Evolutionary conservation across 345 rosid genomes (phyloP).

Genomic region (Trapa incisa): DNA sequence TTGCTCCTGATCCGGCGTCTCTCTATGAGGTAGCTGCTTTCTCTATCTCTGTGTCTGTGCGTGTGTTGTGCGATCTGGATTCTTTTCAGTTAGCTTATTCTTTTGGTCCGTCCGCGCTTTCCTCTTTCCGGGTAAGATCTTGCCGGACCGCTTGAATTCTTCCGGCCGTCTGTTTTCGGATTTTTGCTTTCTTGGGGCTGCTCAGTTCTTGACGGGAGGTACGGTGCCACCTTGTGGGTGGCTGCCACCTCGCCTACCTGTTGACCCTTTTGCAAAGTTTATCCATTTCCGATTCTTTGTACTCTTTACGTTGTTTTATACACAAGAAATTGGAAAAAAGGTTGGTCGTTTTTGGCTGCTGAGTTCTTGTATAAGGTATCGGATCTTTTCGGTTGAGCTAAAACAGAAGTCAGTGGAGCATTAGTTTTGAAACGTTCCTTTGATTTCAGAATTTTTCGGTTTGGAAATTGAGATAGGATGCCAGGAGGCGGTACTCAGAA

Average conservation of each 20-base stretch:
- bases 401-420: background rate
- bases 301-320: background rate
- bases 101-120: background rate
- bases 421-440: background rate
- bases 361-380: background rate
- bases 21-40: no score
- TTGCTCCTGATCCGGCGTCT: no score
- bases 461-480: slow-evolving; percentile 33
- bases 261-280: background rate
- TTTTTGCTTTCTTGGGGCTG: background rate
- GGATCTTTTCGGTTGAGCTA: background rate
- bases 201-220: background rate
- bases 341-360: background rate
- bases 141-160: background rate
- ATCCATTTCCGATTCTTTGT: background rate
- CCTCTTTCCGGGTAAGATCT: background rate
- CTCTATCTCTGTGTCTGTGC: no score
- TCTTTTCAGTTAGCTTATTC: background rate
- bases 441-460: slow-evolving; percentile 16
- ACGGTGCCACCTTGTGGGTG: background rate
- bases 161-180: background rate
- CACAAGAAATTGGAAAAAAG: background rate
- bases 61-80: background rate
- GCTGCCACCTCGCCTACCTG: no score
- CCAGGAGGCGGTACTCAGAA: slow-evolving; percentile 77